These are phyloP conservation scores for Schizothecium vesticola DNA, from an alignment of 495 filamentous ascomycete species.

Conservation along the genomic window DNA sequence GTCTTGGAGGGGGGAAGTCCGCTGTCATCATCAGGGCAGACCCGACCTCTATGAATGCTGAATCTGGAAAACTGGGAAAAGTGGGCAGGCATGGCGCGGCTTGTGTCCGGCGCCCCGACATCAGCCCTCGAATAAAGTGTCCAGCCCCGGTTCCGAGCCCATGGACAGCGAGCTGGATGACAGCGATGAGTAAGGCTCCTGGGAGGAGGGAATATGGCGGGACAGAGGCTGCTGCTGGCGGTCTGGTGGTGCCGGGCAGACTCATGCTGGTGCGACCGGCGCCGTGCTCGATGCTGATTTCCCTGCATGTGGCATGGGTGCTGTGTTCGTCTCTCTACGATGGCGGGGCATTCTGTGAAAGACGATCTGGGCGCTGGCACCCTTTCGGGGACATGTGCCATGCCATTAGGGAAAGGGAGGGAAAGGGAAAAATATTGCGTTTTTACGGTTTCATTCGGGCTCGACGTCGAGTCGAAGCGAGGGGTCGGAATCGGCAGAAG, in stretches of 20 bases:
- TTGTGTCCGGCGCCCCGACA: background rate
- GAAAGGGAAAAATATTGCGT: background rate
- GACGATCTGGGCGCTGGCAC: background rate
- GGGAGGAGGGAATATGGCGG: too few relatives aligned
- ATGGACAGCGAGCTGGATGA: background rate
- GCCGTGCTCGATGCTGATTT: background rate
- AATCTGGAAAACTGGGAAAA: background rate
- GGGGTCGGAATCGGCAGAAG: background rate
- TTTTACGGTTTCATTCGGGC: background rate
- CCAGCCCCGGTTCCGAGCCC: background rate
- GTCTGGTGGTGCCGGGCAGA: background rate
- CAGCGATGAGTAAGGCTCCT: background rate
- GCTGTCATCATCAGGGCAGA: background rate
- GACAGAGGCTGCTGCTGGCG: background rate
- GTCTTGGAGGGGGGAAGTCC: background rate
- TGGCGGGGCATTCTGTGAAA: too few relatives aligned
- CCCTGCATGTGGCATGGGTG: background rate
- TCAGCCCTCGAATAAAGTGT: background rate
- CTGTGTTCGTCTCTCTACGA: background rate
- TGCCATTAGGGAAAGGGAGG: too few relatives aligned
- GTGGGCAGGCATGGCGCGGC: background rate
- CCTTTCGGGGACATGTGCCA: too few relatives aligned
- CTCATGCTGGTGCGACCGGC: background rate
- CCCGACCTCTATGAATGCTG: background rate
- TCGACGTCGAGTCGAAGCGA: background rate